phyloP scores from a whole-genome alignment of 805 yeast genomes.

The Kuraishia hungarica region DNA sequence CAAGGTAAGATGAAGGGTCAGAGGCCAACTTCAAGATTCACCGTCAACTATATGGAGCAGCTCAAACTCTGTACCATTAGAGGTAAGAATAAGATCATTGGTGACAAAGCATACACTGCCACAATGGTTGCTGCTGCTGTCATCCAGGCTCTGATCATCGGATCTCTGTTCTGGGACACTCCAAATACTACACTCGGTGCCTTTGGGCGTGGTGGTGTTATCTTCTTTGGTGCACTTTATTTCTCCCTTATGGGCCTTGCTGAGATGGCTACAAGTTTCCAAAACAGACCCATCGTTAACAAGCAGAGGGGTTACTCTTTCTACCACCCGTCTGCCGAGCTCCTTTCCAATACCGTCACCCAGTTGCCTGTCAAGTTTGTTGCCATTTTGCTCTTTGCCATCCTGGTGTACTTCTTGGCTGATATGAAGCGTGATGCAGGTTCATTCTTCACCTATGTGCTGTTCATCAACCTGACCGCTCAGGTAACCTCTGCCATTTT shows the following conservation, averaged over 20 bases:
- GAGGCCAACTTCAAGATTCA: constrained; percentile 31
- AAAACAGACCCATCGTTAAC: constrained; percentile 49
- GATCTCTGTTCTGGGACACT: constrained; percentile 52
- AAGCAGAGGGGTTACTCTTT: constrained; percentile 68
- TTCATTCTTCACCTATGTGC: constrained; percentile 40
- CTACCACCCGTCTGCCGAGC: constrained; percentile 72
- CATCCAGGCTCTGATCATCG: constrained; percentile 50
- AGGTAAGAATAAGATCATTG: constrained; percentile 44
- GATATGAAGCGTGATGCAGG: constrained; percentile 40
- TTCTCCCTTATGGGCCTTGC: constrained; percentile 40
- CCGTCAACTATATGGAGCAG: constrained; percentile 39
- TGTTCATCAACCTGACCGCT: constrained; percentile 36
- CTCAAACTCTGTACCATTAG: constrained; percentile 37
- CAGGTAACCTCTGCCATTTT: constrained; percentile 43
- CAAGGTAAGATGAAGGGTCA: constrained; percentile 29
- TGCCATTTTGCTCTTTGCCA: constrained; percentile 33
- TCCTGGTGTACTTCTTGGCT: constrained; percentile 51
- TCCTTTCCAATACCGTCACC: constrained; percentile 50
- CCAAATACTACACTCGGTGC: constrained; percentile 45
- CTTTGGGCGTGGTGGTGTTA: constrained; percentile 54
- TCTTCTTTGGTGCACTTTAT: constrained; percentile 52
- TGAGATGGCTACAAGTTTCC: constrained; percentile 35
- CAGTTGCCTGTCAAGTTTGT: constrained; percentile 55
- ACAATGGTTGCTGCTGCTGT: constrained; percentile 40
- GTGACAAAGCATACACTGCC: constrained; percentile 44